Base-by-base conservation (phyloP, 148 eudicot genomes). In the Limonium bicolor region DNA sequence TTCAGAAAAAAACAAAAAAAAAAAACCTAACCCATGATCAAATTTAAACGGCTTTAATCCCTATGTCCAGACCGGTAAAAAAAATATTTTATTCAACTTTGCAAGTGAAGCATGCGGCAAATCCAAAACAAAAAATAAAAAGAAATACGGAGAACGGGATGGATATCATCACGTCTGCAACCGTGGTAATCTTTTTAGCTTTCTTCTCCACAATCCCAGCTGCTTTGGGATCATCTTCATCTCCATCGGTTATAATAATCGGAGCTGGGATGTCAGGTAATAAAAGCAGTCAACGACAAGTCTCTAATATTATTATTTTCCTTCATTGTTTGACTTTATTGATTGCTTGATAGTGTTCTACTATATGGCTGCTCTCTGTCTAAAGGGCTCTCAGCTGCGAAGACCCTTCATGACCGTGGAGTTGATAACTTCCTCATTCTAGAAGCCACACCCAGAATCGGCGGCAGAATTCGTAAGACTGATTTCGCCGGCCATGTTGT, bases 261-360 rank as follows among this genome's bases (percentile, higher is more conserved):
- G 68, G 68, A 5, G 68, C 68, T 16, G 68, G 68, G 40, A 57
- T 64, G 63, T 64, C 68, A 51, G 68, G 68, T 52, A n/a, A n/a
- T n/a, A n/a, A n/a, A 52, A 39, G 21, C 19, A 26, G 8, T 26
- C 3, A 46, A 28, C 19, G 3, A 10, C 7, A 9, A 3, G 14
- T 9, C 24, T 41, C n/a, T 13, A 41, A 5, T 4, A 15, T 3
- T 3, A 9, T 2, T 21, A 4, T 2, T 43, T 5, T 21, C 5
- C 25, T 21, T 4, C 5, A 4, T 35, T 35, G 39, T 10, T 13
- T 10, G 11, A 13, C 3, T 13, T 35, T 6, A 4, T 35, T 35
- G 5, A 10, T 4, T 35, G 3, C 4, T 4, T 35, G 39, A 17
- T n/a, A 3, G 8, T 11, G 26, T 27, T 7, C 19, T n/a, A n/a